Percentiles rank a stretch among this genome's conserved stretches.
phyloP scores from a whole-genome alignment of 2,329 filamentous ascomycete genomes.

The Proliferodiscus dingleyae region DNA sequence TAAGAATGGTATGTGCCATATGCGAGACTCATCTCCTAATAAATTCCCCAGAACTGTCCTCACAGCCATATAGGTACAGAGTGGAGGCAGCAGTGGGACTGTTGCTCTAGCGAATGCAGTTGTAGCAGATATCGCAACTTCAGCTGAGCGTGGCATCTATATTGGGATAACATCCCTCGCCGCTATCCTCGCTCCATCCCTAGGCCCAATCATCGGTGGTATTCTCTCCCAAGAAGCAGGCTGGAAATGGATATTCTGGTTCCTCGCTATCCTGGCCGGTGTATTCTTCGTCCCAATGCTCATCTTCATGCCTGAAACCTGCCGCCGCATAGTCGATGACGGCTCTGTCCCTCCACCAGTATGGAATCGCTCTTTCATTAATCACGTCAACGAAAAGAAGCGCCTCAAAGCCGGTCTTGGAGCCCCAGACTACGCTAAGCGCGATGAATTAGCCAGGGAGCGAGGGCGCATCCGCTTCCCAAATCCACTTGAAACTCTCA shows the following conservation, averaged over 20 bases:
- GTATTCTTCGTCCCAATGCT: conserved; percentile 19
- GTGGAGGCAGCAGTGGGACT: conserved; percentile 52
- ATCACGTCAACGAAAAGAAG: conserved; percentile 24
- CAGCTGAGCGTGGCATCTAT: conserved; percentile 57
- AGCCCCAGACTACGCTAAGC: conserved; percentile 16
- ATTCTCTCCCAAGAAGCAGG: conserved; percentile 19
- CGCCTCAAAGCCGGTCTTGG: conserved; percentile 10
- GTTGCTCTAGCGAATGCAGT: conserved; percentile 54
- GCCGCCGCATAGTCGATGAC: conserved; percentile 45
- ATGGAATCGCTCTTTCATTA: conserved; percentile 52
- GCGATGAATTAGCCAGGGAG: conserved; percentile 30
- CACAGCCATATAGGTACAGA: conserved; percentile 31
- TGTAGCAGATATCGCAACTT: conserved; percentile 58
- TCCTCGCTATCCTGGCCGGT: conserved; percentile 18
- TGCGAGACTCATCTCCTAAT: not conserved
- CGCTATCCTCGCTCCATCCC: conserved; percentile 43
- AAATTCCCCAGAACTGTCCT: too few species aligned
- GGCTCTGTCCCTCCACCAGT: conserved; percentile 50
- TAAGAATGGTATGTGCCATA: conserved; percentile 39
- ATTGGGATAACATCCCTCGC: conserved; percentile 57
- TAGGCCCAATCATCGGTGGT: conserved; percentile 26
- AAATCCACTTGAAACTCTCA: conserved; percentile 38
- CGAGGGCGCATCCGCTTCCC: conserved; percentile 29
- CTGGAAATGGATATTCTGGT: conserved; percentile 48
- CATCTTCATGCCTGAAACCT: conserved; percentile 47